phyloP scores from a whole-genome alignment of 2,329 filamentous ascomycete species.

The Graphilbum ipis-grandicollis region DNA sequence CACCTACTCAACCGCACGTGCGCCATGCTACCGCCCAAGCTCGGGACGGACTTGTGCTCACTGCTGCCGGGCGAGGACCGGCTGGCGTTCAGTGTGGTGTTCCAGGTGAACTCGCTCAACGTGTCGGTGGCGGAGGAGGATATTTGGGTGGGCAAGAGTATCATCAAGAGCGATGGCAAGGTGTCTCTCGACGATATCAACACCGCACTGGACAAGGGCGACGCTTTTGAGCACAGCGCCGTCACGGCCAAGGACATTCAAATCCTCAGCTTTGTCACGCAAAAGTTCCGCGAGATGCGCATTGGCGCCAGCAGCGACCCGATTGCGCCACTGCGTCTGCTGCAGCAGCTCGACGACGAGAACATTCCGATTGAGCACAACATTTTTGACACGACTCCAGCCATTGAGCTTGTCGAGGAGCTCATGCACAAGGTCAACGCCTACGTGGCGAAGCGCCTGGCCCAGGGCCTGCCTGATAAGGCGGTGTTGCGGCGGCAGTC shows the following conservation, averaged over 20 bases:
- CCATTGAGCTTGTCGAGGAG: slow-evolving; percentile 90
- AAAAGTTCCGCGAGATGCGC: slow-evolving; percentile 79
- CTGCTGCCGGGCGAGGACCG: slow-evolving; percentile 75
- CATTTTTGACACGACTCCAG: slow-evolving; percentile 78
- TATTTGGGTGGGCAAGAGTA: slow-evolving; percentile 82
- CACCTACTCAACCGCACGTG: slow-evolving; percentile 80
- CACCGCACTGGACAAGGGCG: slow-evolving; percentile 50
- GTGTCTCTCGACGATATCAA: slow-evolving; percentile 77
- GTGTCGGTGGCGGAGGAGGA: slow-evolving; percentile 70
- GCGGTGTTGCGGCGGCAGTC: slow-evolving; percentile 78
- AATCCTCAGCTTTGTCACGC: slow-evolving; percentile 63
- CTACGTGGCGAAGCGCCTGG: slow-evolving; percentile 73
- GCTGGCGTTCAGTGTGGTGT: slow-evolving; percentile 81
- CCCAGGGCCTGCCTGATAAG: slow-evolving; percentile 68
- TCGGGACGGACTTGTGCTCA: slow-evolving; percentile 78
- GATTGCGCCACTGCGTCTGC: slow-evolving; percentile 69
- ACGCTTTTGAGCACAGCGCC: slow-evolving; percentile 44
- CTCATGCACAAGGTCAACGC: slow-evolving; percentile 84
- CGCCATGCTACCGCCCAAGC: slow-evolving; percentile 73
- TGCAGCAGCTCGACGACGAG: slow-evolving; percentile 93
- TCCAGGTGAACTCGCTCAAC: slow-evolving; percentile 70
- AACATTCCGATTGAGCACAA: slow-evolving; percentile 95
- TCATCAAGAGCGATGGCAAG: slow-evolving; percentile 83
- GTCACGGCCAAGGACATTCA: slow-evolving; percentile 62
- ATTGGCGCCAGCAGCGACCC: slow-evolving; percentile 64